Percentiles rank a stretch among this genome's conserved stretches.
phyloP scores from a whole-genome alignment of 306 rosid species.

The Dicorynia guianensis region DNA sequence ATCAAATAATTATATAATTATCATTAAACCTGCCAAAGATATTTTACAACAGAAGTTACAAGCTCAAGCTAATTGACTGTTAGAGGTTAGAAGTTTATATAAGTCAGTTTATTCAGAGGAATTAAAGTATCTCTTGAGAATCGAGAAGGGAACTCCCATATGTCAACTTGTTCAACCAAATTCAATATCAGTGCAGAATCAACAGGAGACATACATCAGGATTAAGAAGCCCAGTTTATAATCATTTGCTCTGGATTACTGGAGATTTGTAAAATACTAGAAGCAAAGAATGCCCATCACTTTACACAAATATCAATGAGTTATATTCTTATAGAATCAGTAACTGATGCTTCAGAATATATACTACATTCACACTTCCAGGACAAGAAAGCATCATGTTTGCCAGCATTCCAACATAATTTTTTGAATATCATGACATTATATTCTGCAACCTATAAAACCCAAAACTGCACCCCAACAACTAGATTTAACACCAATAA shows the following conservation, averaged over 20 bases:
- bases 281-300: neutral
- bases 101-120: constrained; percentile 15
- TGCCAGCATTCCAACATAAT: neutral
- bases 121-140: neutral
- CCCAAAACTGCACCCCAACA: constrained; percentile 8
- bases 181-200: neutral
- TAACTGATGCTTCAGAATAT: constrained; percentile 11
- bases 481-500: neutral
- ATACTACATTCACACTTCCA: neutral
- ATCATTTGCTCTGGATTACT: constrained; percentile 2
- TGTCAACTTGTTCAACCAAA: neutral
- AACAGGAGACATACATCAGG: constrained; percentile 10
- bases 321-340: constrained; percentile 1
- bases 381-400: neutral
- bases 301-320: neutral
- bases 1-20: constrained; percentile 37
- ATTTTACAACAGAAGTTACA: constrained; percentile 18
- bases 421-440: constrained; percentile 7
- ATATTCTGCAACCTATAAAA: neutral
- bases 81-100: neutral
- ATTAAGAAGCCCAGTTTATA: constrained; percentile 17
- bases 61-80: constrained; percentile 8
- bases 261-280: constrained; percentile 4
- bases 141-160: neutral
- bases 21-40: constrained; percentile 24